These are phyloP conservation scores for Debaryomyces sp. DNA, from an alignment of 1,139 yeast genomes.

Conservation along the genomic window DNA sequence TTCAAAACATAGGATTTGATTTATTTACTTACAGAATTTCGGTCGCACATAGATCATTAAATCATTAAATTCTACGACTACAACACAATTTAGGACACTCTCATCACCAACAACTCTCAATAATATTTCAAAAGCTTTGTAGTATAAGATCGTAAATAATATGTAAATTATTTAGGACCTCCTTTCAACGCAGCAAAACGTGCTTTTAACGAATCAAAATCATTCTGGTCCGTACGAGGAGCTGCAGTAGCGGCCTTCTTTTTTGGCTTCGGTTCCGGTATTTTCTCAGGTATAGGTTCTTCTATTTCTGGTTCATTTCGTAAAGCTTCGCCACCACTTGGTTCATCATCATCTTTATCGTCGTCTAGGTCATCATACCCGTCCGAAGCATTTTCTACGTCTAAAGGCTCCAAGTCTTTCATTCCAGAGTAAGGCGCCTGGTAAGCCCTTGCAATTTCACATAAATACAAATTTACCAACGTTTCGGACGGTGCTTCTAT, in stretches of 20 bases:
- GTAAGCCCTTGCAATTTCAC: constrained; percentile 83
- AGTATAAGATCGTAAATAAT: background rate
- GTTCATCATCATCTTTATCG: constrained; percentile 19
- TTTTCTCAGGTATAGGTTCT: background rate
- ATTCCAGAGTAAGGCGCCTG: constrained; percentile 71
- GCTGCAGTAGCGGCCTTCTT: constrained; percentile 8
- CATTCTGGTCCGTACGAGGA: constrained; percentile 21
- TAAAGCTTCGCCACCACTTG: constrained; percentile 14
- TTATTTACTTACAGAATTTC: background rate
- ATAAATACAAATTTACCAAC: constrained; percentile 68
- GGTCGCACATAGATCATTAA: background rate
- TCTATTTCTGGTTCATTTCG: constrained; percentile 12
- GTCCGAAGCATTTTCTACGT: constrained; percentile 18
- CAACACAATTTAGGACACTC: background rate
- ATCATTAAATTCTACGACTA: background rate
- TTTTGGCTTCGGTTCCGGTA: constrained; percentile 8
- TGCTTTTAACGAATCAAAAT: constrained; percentile 47
- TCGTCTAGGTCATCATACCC: constrained; percentile 9
- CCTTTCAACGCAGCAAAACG: constrained; percentile 51
- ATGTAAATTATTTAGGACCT: constrained; percentile 1
- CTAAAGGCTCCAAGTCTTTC: constrained; percentile 22
- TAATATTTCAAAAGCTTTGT: background rate
- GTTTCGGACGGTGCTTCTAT: constrained; percentile 69
- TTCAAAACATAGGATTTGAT: background rate
- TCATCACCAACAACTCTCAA: background rate